A percentile compares a stretch with the other conserved stretches of the same genome.
phyloP scores from a whole-genome alignment of 106 monocot species.

The Triglochin maritima region DNA sequence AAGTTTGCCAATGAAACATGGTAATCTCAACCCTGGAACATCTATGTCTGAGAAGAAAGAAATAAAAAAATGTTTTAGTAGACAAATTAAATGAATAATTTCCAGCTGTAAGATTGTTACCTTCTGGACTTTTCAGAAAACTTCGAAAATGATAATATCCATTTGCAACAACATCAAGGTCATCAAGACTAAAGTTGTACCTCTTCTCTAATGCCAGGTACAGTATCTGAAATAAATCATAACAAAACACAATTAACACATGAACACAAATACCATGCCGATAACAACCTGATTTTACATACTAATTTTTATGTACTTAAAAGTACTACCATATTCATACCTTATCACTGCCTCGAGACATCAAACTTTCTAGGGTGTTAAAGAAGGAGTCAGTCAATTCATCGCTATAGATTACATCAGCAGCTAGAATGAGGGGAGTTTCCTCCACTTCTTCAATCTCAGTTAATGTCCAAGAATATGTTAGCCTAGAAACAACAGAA shows the following conservation, averaged over 20 bases:
- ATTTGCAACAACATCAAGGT: conserved; percentile 85
- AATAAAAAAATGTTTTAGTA: not conserved
- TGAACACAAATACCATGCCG: not conserved
- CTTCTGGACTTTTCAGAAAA: conserved; percentile 35
- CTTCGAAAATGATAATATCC: conserved; percentile 74
- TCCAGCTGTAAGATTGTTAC: conserved; percentile 5
- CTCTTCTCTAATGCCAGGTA: conserved; percentile 91
- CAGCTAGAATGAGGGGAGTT: conserved; percentile 55
- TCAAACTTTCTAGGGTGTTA: conserved; percentile 34
- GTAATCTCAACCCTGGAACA: conserved; percentile 2
- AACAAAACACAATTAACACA: not conserved
- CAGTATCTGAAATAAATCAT: conserved; percentile 36
- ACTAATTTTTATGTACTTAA: too few relatives aligned
- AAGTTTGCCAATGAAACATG: conserved; percentile 42
- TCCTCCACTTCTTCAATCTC: conserved; percentile 65
- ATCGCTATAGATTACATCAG: conserved; percentile 86
- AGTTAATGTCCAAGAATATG: conserved; percentile 48
- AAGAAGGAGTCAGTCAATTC: conserved; percentile 76
- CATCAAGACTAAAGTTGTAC: conserved; percentile 78
- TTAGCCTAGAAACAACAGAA: conserved; percentile 21
- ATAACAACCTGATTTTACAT: too few relatives aligned
- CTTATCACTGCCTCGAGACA: conserved; percentile 70
- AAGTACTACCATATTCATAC: conserved; percentile 11
- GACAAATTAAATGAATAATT: not conserved
- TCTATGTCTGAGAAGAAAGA: conserved; percentile 16